Percentiles rank a stretch among this genome's conserved stretches.
phyloP scores from a whole-genome alignment of 2,329 filamentous ascomycete species.

The Scolecobasidium constrictum region DNA sequence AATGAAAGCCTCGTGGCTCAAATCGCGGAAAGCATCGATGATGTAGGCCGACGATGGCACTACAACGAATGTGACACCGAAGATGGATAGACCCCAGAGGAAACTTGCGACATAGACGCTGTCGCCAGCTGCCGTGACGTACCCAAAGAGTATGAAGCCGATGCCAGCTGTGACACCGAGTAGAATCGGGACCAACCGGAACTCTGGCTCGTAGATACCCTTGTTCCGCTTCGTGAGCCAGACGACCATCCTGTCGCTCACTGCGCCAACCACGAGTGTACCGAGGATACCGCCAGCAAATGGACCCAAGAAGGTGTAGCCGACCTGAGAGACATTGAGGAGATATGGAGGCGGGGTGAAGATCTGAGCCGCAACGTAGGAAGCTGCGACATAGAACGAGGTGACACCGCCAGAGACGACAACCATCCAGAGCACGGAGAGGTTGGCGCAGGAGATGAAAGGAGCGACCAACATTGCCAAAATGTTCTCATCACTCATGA shows the following conservation, averaged over 20 bases:
- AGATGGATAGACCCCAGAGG: constrained; percentile 15
- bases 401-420: background rate
- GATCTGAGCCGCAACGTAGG: constrained; percentile 74
- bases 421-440: background rate
- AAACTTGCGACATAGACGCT: constrained; percentile 14
- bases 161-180: constrained; percentile 47
- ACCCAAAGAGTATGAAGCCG: constrained; percentile 22
- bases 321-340: constrained; percentile 70
- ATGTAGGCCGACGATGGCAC: constrained; percentile 25
- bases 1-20: constrained; percentile 33
- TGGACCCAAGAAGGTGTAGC: constrained; percentile 79
- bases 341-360: constrained; percentile 59
- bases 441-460: background rate
- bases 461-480: background rate
- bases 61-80: constrained; percentile 18
- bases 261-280: constrained; percentile 77
- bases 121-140: constrained; percentile 12
- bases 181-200: constrained; percentile 75
- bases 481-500: background rate
- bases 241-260: constrained; percentile 75
- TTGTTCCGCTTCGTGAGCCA: constrained; percentile 75
- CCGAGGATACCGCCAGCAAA: constrained; percentile 83
- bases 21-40: constrained; percentile 29
- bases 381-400: constrained; percentile 42
- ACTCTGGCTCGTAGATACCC: constrained; percentile 90